Base-by-base conservation (phyloP, 2,329 filamentous ascomycete species). In the Arthroderma sp. region DNA sequence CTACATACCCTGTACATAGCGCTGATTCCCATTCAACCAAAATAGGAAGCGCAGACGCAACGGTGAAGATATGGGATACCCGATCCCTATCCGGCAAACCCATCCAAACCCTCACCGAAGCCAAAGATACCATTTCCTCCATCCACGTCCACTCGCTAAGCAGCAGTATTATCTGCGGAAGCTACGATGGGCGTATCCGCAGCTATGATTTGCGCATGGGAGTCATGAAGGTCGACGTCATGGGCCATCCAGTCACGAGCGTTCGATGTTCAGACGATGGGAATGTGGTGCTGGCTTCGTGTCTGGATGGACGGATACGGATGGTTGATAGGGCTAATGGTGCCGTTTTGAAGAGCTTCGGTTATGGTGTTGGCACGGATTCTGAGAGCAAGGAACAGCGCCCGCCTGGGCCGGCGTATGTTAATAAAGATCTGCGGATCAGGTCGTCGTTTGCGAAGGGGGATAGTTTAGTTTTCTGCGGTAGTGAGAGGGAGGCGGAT, bases 201-300 rank as follows among this genome's bases (percentile, higher is more conserved):
- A 73, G 73, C 48, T 95, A 96, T 65, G 89, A 96, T 65, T 65
- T 94, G 36, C 73, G 86, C 44, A 83, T 77, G 71, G 88, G 88
- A 0, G 71, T 69, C 43, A 72, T 80, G 40, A 75, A 77, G 4
- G 77, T 76, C 1, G 86, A 94, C 64, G 77, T 85, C 1, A 66
- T 91, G 27, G 64, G 61, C 36, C 66, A 70, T 48, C 69, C 75
- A 2, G 83, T 94, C n/a, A 94, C 86, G 5, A 87, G 81, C 61
- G 60, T 95, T 45, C 68, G 67, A 36, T 67, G 84, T 41, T 83
- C 83, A 2, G 73, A 73, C 43, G 85, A 89, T 55, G 85, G 79
- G 1, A 81, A 81, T 52, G 80, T 83, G 1, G 60, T 89, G 50
- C 66, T 96, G 29, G 81, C 85, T 3, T 80, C 81, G 9, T 78